These are phyloP conservation scores for Sugiyamaella japonica DNA, from an alignment of 1,139 yeast species.

Conservation along the genomic window DNA sequence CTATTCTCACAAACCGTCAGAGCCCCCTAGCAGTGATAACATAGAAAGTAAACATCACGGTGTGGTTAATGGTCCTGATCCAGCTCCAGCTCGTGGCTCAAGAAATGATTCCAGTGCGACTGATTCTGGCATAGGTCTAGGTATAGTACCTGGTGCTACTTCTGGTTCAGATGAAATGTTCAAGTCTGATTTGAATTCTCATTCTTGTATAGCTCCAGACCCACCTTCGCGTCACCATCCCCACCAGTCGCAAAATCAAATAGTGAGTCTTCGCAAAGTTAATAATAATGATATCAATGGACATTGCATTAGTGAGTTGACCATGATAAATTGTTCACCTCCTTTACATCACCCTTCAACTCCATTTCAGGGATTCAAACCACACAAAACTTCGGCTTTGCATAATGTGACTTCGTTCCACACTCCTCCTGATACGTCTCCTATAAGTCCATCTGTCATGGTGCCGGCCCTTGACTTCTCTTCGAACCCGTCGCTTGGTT, in stretches of 20 bases:
- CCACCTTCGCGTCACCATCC: background rate
- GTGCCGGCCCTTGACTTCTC: conserved; percentile 11
- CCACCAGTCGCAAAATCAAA: background rate
- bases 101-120: no score
- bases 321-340: background rate
- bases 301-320: background rate
- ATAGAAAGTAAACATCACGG: background rate
- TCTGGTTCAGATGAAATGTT: background rate
- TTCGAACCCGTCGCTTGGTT: background rate
- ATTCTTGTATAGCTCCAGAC: background rate
- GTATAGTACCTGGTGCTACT: no score
- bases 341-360: background rate
- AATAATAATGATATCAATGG: background rate
- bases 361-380: conserved; percentile 11
- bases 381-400: conserved; percentile 18
- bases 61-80: background rate
- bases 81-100: background rate
- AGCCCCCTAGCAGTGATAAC: background rate
- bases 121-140: no score
- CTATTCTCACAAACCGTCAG: no score
- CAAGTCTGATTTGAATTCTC: background rate
- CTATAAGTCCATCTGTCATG: conserved; percentile 26
- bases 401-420: conserved; percentile 23
- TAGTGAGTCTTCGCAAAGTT: background rate
- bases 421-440: conserved; percentile 32